These are phyloP conservation scores for Cicer judaicum DNA, from an alignment of 306 rosid species.

Conservation along the genomic window DNA sequence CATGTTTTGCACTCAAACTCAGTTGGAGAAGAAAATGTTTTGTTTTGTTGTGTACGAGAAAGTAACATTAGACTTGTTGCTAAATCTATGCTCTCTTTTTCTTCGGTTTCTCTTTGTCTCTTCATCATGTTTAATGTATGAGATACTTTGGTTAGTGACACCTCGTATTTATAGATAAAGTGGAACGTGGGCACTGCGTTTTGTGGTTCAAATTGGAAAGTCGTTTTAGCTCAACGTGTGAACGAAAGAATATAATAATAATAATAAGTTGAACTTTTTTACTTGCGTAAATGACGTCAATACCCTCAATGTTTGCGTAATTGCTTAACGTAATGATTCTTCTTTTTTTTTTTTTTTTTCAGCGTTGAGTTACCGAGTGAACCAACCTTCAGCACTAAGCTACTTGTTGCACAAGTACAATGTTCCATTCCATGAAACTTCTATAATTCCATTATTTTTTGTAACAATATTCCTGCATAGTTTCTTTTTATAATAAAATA, in stretches of 20 bases:
- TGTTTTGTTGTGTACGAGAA: conserved; percentile 3
- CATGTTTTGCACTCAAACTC: conserved; percentile 57
- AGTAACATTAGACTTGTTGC: conserved; percentile 35
- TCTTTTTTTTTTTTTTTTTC: not conserved
- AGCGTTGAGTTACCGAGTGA: conserved; percentile 38
- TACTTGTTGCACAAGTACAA: not conserved
- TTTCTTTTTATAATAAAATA: no score
- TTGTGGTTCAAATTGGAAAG: conserved; percentile 22
- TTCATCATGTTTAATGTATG: conserved; percentile 35
- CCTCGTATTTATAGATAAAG: conserved; percentile 37
- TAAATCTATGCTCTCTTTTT: conserved; percentile 33
- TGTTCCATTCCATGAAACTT: conserved; percentile 41
- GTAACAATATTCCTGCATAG: not conserved
- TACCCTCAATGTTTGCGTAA: conserved; percentile 30
- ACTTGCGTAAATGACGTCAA: conserved; percentile 1
- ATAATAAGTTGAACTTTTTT: conserved; percentile 16
- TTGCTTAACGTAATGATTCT: conserved; percentile 18
- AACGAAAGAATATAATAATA: not conserved
- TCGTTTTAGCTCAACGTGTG: conserved; percentile 13
- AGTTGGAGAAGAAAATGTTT: not conserved
- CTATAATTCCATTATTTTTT: not conserved
- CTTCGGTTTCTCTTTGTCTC: conserved; percentile 50
- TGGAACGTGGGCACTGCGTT: conserved; percentile 12
- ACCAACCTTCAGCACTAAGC: conserved; percentile 13
- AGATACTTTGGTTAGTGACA: not conserved